Conservation (phyloP, 306 rosid species). For the Prunus mira region DNA sequence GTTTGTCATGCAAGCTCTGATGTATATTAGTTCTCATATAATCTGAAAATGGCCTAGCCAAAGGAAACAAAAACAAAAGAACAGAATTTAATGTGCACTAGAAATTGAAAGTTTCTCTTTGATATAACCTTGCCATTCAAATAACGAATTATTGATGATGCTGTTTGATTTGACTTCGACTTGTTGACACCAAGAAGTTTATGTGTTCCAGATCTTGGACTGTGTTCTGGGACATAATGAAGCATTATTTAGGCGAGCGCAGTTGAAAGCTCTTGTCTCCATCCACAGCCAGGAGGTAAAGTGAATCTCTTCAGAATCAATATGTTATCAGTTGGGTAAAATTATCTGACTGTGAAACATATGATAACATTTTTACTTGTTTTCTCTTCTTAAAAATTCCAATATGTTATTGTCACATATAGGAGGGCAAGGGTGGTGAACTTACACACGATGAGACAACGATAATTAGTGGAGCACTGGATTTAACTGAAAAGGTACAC, state of each 20-base stretch:
- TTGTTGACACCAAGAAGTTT: conserved; percentile 19
- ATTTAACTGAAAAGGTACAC: conserved; percentile 85
- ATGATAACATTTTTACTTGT: neutral
- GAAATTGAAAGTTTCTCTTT: neutral
- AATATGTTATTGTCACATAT: conserved; percentile 16
- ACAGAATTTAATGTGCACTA: neutral
- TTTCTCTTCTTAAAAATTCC: neutral
- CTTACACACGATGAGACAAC: conserved; percentile 96
- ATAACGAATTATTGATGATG: neutral
- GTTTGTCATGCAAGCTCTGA: neutral
- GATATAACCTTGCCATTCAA: neutral
- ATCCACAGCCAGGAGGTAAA: conserved; percentile 87
- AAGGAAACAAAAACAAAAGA: neutral
- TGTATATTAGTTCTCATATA: neutral
- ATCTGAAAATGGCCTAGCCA: neutral
- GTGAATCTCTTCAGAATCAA: conserved; percentile 12
- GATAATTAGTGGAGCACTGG: conserved; percentile 93
- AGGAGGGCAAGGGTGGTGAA: conserved; percentile 99
- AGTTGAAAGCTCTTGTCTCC: conserved; percentile 88
- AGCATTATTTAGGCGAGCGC: conserved; percentile 90
- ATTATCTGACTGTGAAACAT: conserved; percentile 1
- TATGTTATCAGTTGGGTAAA: conserved; percentile 13
- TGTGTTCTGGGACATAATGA: conserved; percentile 81
- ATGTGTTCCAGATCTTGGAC: conserved; percentile 69
- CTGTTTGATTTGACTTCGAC: neutral